A percentile compares a stretch with the other conserved stretches of the same genome.
phyloP scores from a whole-genome alignment of 1,284 basidiomycete species.

The Prillingera fragicola region DNA sequence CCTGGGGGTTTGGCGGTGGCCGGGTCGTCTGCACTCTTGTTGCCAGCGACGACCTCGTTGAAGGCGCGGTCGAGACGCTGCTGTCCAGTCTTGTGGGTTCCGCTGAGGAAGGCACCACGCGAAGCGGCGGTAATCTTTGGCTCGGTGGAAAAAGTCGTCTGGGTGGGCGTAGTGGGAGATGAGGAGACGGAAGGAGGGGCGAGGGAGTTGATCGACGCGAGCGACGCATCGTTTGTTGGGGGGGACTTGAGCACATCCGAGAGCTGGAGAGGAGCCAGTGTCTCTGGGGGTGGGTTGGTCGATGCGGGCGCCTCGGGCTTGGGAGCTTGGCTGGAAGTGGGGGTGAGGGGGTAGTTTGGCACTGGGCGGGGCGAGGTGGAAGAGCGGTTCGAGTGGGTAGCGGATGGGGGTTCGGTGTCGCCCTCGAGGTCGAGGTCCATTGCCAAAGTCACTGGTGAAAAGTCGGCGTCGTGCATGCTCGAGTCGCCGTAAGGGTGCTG shows the following conservation, averaged over 20 bases:
- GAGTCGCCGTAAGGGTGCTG: constrained; percentile 37
- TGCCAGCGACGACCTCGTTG: constrained; percentile 45
- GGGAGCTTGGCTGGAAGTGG: constrained; percentile 6
- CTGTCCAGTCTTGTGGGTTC: constrained; percentile 19
- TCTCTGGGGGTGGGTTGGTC: no score
- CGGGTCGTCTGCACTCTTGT: constrained; percentile 33
- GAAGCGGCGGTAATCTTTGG: constrained; percentile 36
- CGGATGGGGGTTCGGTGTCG: constrained; percentile 18
- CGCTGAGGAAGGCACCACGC: constrained; percentile 29
- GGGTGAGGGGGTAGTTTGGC: constrained; percentile 36
- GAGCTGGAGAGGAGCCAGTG: constrained; percentile 31
- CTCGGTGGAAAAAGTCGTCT: constrained; percentile 29
- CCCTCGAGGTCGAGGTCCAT: constrained; percentile 45
- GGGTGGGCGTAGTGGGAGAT: constrained; percentile 30
- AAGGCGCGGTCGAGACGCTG: constrained; percentile 42
- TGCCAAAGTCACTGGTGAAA: constrained; percentile 38
- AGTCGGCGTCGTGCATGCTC: constrained; percentile 25
- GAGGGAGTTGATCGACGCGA: background rate
- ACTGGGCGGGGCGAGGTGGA: constrained; percentile 27
- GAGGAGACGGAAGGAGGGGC: constrained; percentile 13
- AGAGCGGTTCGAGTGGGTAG: constrained; percentile 29
- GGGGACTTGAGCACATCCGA: constrained; percentile 46
- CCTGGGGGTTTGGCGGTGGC: constrained; percentile 25
- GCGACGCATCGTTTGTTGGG: constrained; percentile 15
- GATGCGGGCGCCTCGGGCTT: constrained; percentile 11